Conservation (phyloP, 2,329 filamentous ascomycete genomes). For the Neonectria hederae region DNA sequence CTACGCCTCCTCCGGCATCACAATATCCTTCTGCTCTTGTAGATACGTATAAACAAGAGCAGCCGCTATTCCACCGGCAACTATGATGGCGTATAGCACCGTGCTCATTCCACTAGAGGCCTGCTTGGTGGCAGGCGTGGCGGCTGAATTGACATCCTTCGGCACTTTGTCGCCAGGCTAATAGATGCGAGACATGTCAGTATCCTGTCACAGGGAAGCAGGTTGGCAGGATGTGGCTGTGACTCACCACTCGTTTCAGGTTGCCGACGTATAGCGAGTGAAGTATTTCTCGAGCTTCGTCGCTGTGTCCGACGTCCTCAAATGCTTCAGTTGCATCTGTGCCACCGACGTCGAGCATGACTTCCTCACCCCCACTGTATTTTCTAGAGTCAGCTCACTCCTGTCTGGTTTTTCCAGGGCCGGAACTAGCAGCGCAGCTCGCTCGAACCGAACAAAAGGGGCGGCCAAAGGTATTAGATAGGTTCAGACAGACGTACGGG, state of each 20-base stretch:
- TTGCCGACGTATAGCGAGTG: neutral
- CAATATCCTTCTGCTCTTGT: neutral
- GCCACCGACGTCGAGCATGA: slow-evolving; percentile 11
- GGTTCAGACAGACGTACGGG: slow-evolving; percentile 65
- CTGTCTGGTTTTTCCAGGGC: neutral
- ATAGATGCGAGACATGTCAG: neutral
- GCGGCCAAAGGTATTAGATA: neutral
- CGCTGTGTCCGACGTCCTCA: slow-evolving; percentile 25
- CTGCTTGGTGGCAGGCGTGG: neutral
- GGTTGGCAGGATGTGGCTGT: neutral
- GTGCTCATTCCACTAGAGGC: neutral
- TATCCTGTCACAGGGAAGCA: neutral
- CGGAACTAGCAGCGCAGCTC: neutral
- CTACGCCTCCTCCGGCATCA: neutral
- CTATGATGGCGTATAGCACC: neutral
- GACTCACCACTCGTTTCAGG: neutral
- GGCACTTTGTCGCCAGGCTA: slow-evolving; percentile 11
- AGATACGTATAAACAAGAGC: slow-evolving; percentile 4
- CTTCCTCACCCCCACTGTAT: slow-evolving; percentile 19
- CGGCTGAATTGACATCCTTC: neutral
- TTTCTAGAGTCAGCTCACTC: neutral
- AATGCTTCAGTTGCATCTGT: slow-evolving; percentile 24
- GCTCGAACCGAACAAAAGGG: neutral
- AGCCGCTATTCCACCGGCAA: neutral
- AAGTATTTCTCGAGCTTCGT: slow-evolving; percentile 21